These are phyloP conservation scores for Botryotinia convoluta DNA, from an alignment of 2,329 filamentous ascomycete species.

Conservation along the genomic window DNA sequence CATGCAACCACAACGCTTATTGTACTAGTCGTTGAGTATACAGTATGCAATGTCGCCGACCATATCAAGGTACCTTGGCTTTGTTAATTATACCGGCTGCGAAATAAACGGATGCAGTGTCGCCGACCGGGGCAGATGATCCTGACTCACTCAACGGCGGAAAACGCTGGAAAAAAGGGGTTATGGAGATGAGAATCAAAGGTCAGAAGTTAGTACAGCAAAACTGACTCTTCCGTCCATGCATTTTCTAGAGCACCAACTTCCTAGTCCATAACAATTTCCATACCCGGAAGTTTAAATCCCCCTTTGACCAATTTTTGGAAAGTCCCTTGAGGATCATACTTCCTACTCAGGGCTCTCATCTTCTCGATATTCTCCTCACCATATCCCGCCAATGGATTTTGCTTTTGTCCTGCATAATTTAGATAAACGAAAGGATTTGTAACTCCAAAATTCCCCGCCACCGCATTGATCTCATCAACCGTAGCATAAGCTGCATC, in stretches of 20 bases:
- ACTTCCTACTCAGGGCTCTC: constrained; percentile 29
- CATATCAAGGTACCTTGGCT: not conserved
- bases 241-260: not conserved
- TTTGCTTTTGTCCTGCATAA: constrained; percentile 20
- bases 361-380: constrained; percentile 20
- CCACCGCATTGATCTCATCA: not conserved
- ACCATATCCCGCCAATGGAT: constrained; percentile 22
- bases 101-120: not conserved
- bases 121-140: not conserved
- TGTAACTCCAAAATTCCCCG: not conserved
- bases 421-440: constrained; percentile 19
- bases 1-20: constrained; percentile 4
- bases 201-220: no score
- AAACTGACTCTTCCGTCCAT: not conserved
- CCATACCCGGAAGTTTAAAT: constrained; percentile 27
- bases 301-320: constrained; percentile 33
- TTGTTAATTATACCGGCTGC: not conserved
- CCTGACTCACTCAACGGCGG: not conserved
- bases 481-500: constrained; percentile 3
- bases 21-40: not conserved
- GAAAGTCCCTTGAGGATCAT: constrained; percentile 34
- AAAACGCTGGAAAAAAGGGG: not conserved
- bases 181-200: not conserved
- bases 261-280: not conserved
- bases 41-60: not conserved